Base-by-base conservation (phyloP, 495 filamentous ascomycete genomes). In the Collariella sp. region DNA sequence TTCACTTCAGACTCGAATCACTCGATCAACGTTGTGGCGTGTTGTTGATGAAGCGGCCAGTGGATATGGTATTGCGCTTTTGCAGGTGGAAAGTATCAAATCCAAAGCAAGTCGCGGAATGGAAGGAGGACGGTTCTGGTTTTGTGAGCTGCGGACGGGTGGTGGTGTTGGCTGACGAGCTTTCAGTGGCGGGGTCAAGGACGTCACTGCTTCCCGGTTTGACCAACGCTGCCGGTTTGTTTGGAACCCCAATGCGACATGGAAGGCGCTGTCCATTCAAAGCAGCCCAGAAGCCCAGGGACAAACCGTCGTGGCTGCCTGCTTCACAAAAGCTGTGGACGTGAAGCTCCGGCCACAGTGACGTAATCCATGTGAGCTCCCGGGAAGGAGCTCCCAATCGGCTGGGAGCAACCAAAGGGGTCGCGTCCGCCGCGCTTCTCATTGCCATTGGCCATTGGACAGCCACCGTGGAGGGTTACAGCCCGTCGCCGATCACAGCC, bases 161-260 rank as follows among this genome's bases (percentile, higher is more conserved):
- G n/a, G 38, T 9, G 16, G 39, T 13, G 16, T 29, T 12, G 35
- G 26, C 38, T 19, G 31, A 19, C 16, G 29, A 51, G 22, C 18
- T 24, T 20, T 26, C 39, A 20, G 52, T 58, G 50, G 43, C 41
- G 39, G 22, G 45, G 46, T 62, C 60, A 54, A 49, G 54, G 55
- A 66, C 63, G 63, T 66, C 63, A 66, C 58, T 62, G 38, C 42
- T 59, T 42, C 55, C 52, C 38, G 12, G 42, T 56, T 48, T 26
- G 46, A 22, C 48, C 33, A 39, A 51, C 19, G 19, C 18, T 29
- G 12, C 18, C 29, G 41, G 36, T 40, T 47, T 54, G 44, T 22
- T 42, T 29, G 29, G n/a, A n/a, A n/a, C n/a, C n/a, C n/a, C n/a
- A n/a, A n/a, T n/a, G n/a, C n/a, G n/a, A n/a, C n/a, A n/a, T n/a